Evolutionary conservation across 257 asterid species (phyloP).

Genomic region (Solanum clarkiae): DNA sequence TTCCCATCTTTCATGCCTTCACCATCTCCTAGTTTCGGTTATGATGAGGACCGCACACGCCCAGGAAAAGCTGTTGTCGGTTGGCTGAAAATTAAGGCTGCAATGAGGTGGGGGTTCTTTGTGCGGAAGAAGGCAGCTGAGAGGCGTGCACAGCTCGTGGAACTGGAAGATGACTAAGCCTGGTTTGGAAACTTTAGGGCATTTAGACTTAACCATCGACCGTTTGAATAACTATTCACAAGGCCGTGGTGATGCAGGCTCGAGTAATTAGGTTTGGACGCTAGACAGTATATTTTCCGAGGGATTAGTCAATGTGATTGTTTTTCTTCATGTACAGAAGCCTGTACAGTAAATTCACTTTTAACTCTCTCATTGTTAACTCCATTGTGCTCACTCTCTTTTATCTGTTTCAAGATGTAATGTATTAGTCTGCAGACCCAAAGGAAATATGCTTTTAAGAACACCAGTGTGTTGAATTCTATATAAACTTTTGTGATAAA

Average conservation of each 20-base stretch:
- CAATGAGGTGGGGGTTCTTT: slow-evolving; percentile 98
- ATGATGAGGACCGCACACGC: slow-evolving; percentile 48
- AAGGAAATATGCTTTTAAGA: background rate
- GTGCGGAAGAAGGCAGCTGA: slow-evolving; percentile 97
- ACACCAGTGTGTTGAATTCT: background rate
- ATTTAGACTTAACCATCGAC: background rate
- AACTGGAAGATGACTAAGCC: slow-evolving; percentile 64
- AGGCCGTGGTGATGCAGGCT: background rate
- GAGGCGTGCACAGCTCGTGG: slow-evolving; percentile 86
- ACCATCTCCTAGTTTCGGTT: slow-evolving; percentile 47
- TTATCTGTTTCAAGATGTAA: background rate
- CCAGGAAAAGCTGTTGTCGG: slow-evolving; percentile 90
- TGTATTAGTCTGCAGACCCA: background rate
- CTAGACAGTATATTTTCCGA: background rate
- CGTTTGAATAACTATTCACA: background rate
- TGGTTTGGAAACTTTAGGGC: background rate
- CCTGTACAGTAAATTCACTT: slow-evolving; percentile 26
- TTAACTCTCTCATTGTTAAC: background rate
- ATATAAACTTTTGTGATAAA: background rate
- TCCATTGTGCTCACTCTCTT: background rate
- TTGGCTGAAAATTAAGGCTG: slow-evolving; percentile 96
- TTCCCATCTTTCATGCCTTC: slow-evolving; percentile 52
- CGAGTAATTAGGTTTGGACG: background rate
- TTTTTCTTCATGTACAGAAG: slow-evolving; percentile 12
- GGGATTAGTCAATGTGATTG: background rate